Evolutionary conservation across 148 eudicot genomes (phyloP).

Genomic region (Cornus florida): DNA sequence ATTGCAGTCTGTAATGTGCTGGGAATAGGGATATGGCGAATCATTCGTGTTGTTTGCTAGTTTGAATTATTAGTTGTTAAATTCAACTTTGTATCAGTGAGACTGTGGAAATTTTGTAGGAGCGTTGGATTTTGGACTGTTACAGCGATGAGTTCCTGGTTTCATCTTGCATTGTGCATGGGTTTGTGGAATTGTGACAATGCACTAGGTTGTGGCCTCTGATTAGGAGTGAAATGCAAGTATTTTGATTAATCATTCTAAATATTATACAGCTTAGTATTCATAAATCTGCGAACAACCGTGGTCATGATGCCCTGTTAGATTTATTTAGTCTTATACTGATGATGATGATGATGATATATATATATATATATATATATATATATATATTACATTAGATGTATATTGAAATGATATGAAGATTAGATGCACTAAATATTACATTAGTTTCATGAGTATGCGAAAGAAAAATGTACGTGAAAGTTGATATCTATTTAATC

Average conservation of each 20-base stretch:
- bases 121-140: background rate
- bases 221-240: background rate
- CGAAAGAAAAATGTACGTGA: no score
- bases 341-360: background rate
- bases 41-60: background rate
- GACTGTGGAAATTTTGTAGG: background rate
- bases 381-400: no score
- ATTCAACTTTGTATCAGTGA: background rate
- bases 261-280: background rate
- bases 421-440: no score
- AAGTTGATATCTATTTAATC: no score
- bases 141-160: background rate
- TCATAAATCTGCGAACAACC: background rate
- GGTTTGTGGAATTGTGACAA: background rate
- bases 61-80: background rate
- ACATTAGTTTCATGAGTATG: no score
- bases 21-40: background rate
- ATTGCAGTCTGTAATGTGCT: background rate
- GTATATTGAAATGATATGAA: no score
- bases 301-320: background rate
- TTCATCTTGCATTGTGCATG: background rate
- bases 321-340: background rate
- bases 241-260: background rate
- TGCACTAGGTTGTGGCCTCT: background rate
- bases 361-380: no score